These are phyloP conservation scores for Calcarisporium arbuscula DNA, from an alignment of 2,329 filamentous ascomycete species.

Conservation along the genomic window DNA sequence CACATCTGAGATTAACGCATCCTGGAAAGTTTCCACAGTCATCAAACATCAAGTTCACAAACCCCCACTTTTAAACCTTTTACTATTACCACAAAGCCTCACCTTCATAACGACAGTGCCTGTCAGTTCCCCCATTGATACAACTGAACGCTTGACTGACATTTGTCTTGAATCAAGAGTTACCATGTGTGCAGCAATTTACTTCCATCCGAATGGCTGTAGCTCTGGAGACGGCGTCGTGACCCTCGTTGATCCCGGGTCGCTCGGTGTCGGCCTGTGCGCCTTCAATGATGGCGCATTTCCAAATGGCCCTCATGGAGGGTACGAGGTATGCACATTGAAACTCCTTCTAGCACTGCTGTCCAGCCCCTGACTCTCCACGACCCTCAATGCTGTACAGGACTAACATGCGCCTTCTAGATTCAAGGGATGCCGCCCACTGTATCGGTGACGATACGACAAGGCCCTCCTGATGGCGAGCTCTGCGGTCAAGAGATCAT, in stretches of 20 bases:
- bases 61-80: too few species aligned
- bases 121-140: too few species aligned
- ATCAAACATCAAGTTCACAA: too few species aligned
- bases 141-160: too few species aligned
- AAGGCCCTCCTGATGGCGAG: conserved; percentile 4
- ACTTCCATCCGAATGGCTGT: conserved; percentile 4
- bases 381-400: neutral
- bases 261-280: conserved; percentile 1
- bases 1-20: too few species aligned
- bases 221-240: conserved; percentile 2
- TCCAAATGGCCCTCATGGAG: conserved; percentile 1
- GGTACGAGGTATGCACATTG: conserved; percentile 3
- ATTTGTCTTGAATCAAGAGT: too few species aligned
- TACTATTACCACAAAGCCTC: too few species aligned
- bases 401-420: neutral
- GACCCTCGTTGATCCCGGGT: conserved; percentile 3
- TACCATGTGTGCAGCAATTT: conserved; percentile 2
- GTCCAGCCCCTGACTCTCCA: too few species aligned
- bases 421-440: conserved; percentile 7
- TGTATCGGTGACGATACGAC: conserved; percentile 4
- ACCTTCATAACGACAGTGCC: too few species aligned
- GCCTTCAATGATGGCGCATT: conserved; percentile 5
- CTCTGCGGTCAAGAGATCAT: conserved; percentile 4
- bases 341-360: too few species aligned
- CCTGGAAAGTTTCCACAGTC: too few species aligned